These are phyloP conservation scores for Ichthyophthirius multifiliis DNA, from an alignment of 169 alveolate species.

Conservation along the genomic window DNA sequence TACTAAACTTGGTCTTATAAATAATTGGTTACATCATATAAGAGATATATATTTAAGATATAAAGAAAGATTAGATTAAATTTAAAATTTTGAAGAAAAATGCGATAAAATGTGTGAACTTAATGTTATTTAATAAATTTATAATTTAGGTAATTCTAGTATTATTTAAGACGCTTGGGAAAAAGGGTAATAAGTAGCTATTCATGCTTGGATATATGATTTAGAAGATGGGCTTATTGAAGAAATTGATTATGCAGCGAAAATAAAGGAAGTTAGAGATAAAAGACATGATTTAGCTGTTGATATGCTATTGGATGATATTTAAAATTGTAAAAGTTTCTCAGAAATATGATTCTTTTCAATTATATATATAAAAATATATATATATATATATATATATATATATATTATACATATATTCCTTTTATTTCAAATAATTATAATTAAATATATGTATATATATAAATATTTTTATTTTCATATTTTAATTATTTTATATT, in stretches of 20 bases:
- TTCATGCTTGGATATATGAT: background rate
- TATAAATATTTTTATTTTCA: no score
- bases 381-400: no score
- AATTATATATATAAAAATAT: no score
- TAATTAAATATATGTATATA: no score
- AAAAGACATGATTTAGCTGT: background rate
- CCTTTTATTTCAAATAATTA: no score
- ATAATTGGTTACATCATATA: background rate
- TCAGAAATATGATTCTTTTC: no score
- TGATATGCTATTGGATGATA: no score
- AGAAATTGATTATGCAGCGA: background rate
- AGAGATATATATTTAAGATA: slow-evolving; percentile 10
- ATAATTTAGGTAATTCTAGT: background rate
- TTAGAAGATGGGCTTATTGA: background rate
- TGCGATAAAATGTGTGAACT: background rate
- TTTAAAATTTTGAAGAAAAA: background rate
- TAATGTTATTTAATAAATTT: background rate
- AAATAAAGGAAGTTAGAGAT: background rate
- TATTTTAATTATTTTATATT: no score
- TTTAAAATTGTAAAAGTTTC: no score
- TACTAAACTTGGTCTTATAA: background rate
- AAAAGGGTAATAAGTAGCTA: background rate
- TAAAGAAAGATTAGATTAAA: background rate
- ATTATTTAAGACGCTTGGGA: background rate
- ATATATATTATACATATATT: no score